phyloP scores from a whole-genome alignment of 768 basidiomycete genomes.

The Rhizopogon vesiculosus region DNA sequence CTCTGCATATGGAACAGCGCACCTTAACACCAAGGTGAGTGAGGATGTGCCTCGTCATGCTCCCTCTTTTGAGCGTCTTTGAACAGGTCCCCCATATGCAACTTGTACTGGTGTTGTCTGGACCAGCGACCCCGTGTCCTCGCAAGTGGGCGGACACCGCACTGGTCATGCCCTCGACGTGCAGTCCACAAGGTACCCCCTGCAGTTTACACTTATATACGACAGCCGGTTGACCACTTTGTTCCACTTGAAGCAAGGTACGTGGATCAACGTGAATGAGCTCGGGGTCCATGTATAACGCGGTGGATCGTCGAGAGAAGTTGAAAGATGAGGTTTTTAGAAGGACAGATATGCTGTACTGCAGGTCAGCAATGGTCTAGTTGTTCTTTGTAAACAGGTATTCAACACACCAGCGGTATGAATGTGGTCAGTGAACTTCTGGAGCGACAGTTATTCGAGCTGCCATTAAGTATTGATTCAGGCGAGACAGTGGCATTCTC shows the following conservation, averaged over 20 bases:
- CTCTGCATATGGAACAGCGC: not conserved
- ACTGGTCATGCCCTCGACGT: not conserved
- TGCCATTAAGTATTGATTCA: too few relatives aligned
- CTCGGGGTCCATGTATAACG: too few relatives aligned
- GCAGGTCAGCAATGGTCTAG: too few relatives aligned
- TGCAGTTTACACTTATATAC: not conserved
- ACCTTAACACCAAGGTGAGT: constrained; percentile 1
- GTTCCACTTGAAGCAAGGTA: not conserved
- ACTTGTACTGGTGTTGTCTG: not conserved
- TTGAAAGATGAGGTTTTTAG: too few relatives aligned
- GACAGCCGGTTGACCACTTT: not conserved
- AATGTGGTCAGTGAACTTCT: not conserved
- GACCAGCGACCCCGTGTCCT: not conserved
- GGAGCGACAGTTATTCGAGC: too few relatives aligned
- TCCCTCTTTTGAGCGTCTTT: not conserved
- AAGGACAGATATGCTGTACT: too few relatives aligned
- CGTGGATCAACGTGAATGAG: not conserved
- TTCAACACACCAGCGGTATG: too few relatives aligned
- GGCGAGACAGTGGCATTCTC: not conserved
- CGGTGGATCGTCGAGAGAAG: too few relatives aligned
- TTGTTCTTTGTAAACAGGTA: too few relatives aligned
- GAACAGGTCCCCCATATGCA: constrained; percentile 1
- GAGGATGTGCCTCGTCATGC: constrained; percentile 3
- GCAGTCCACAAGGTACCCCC: not conserved
- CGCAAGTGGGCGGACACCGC: constrained; percentile 3